Base-by-base conservation (phyloP, 305 asterid species). In the Euphrasia arctica region DNA sequence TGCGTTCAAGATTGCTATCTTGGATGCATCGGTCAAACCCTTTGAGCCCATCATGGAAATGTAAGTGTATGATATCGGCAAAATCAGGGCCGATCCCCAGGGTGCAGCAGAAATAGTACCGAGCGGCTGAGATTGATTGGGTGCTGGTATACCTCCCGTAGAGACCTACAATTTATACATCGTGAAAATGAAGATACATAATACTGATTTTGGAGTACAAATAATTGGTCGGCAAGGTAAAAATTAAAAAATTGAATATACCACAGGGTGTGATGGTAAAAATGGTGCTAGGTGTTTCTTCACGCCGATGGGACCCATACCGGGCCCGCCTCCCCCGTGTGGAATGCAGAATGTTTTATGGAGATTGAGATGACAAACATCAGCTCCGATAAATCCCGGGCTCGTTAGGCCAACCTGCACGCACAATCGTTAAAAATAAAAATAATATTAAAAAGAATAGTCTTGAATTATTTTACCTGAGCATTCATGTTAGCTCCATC, bases 401-500 rank as follows among this genome's bases (percentile, higher is more conserved):
- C 96, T 91, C 28, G 98, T 91, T 70, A 89, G 77, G 62, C 98
- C 98, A 64, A 91, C 98, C 98, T 91, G 84, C 60, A 67, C 14
- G 18, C 11, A 66, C 56, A 69, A 64, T 11, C 2, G 2, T 11
- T 48, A 14, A 5, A 50, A 49, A 11, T 0, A 13, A 49, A 49
- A 49, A 49, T 18, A 18, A n/a, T n/a, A 18, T 18, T 18, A 18
- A 18, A 18, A 18, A n/a, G n/a, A 48, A 48, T 49, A 0, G 51
- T 47, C 51, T 3, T 10, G 18, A n/a, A 47, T 48, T 48, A 48
- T 48, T 56, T 57, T 73, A 77, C 82, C 82, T 77, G 98, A 65
- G 98, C 98, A 65, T 92, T 92, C 98, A 92, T 92, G 89, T 92
- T 92, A 54, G 98, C 98, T 81, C 98, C 98, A 68, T 92, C 98